A percentile compares a stretch with the other conserved stretches of the same genome.
These are phyloP conservation scores for Cymbidium sinense DNA, from an alignment of 106 monocot species.

Conservation along the genomic window DNA sequence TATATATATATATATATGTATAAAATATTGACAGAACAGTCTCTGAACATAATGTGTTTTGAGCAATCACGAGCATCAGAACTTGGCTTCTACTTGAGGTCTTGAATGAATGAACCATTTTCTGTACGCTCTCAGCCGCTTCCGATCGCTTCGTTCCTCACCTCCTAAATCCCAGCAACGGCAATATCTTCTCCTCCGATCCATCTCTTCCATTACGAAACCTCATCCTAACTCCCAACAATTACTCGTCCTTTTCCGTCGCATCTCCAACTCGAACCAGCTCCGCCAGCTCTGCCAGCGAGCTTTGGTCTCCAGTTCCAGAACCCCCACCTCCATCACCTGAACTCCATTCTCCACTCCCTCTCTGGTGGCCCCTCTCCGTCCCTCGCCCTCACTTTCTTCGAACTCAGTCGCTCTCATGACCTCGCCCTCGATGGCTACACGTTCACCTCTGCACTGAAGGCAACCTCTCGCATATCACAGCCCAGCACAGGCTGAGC, in stretches of 20 bases:
- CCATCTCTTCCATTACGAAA: conserved; percentile 10
- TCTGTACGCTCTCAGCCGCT: not conserved
- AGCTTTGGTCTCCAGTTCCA: conserved; percentile 19
- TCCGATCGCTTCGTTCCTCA: not conserved
- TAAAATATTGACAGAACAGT: no score
- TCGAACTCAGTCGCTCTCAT: conserved; percentile 20
- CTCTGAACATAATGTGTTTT: no score
- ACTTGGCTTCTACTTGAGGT: not conserved
- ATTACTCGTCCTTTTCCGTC: conserved; percentile 19
- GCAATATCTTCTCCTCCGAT: conserved; percentile 4
- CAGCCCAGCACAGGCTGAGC: conserved; percentile 3
- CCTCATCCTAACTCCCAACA: conserved; percentile 13
- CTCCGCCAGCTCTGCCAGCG: conserved; percentile 40
- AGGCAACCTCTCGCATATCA: conserved; percentile 25
- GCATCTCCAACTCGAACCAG: conserved; percentile 21
- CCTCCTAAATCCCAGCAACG: not conserved
- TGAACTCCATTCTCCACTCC: conserved; percentile 47
- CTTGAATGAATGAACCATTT: not conserved
- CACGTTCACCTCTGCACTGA: conserved; percentile 55
- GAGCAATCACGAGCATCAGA: no score
- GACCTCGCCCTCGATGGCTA: conserved; percentile 44
- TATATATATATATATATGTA: no score
- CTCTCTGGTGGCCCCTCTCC: conserved; percentile 33
- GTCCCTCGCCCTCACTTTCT: conserved; percentile 34
- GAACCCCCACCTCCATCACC: conserved; percentile 19